Base-by-base conservation (phyloP, 345 rosid genomes). In the Anastatica hierochuntica region DNA sequence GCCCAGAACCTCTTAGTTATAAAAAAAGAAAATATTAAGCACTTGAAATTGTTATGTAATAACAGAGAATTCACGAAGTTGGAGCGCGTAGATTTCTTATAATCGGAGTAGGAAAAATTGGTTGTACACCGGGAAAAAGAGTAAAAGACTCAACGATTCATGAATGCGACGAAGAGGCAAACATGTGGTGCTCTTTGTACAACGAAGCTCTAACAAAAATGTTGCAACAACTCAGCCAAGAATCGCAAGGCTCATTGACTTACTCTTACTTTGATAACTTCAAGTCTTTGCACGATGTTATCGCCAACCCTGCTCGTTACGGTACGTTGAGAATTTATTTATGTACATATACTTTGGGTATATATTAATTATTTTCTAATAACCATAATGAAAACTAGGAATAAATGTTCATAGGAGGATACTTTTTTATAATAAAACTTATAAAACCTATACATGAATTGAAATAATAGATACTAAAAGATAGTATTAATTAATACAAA, bases 191-290 rank as follows among this genome's bases (percentile, higher is more conserved):
- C 12, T 56, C 43, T 38, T 19, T 46, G 49, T 87, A 87, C 71
- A 84, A 84, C 34, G 43, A 42, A 30, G 78, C 49, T 10, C 60
- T 79, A 2, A 61, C 23, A 20, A 51, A 74, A 10, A 69, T 73
- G 73, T n/a, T 84, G 68, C 53, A 41, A 12, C 49, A 72, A 26
- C 40, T 84, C 26, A 54, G 62, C 26, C 51, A 74, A 23, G 79
- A 77, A 52, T 64, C 74, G 14, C 43, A 50, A 1, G 77, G 66
- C 53, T 54, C 58, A 46, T 21, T 83, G 4, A 45, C 58, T 51
- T 87, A 77, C 68, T 63, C 89, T 19, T 81, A 70, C 62, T 73
- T 76, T 34, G 83, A 87, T 21, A 68, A 81, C 35, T 81, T 56
- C 70, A 11, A 62, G 20, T 43, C 73, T 24, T 15, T 79, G 34